Evolutionary conservation across 768 basidiomycete genomes (phyloP), one percentile per base, ranked within the genome.

Genomic region (Podaxis sp.): DNA sequence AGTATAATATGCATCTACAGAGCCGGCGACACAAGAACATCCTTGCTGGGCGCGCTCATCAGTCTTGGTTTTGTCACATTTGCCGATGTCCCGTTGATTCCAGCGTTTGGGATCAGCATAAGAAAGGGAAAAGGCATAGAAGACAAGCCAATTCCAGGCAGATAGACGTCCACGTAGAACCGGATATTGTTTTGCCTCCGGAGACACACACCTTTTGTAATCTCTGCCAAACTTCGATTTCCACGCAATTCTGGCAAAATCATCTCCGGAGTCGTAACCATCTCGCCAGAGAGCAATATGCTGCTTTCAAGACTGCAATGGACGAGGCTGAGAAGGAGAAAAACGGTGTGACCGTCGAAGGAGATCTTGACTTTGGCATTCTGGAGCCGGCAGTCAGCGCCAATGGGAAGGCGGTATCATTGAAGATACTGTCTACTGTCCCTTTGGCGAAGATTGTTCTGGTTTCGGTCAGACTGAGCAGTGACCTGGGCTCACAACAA

Each of bases 271-370:
- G 62, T 14, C 3, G 36, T 0, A 68, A 64, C 14, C 83, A 85
- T 62, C 61, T 62, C 23, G 71, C 69, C 32, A 75, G 74, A 25
- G 75, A 77, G 64, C 64, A 59, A 5, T 83, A 75, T 59, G 63
- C 75, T 0, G 66, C 71, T 4, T 80, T 79, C 62, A 72, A 74
- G 44, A 69, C 74, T 1, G 80, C 76, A 0, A 57, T 84, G 13
- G 81, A 83, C 10, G 81, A 82, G 44, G 80, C 84, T 0, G 80
- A 84, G 54, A 77, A 75, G 44, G 84, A 87, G 62, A 84, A 83
- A 55, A 73, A 85, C 50, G 83, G 81, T 0, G 69, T 86, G 7
- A 64, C 67, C 0, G 68, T 88, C 2, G 69, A 73, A 4, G 78
- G 77, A 1, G 69, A 72, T 5, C 67, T 82, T 11, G 78, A 88